Evolutionary conservation across 345 rosid genomes (phyloP).

Genomic region (Orychophragmus violaceus): DNA sequence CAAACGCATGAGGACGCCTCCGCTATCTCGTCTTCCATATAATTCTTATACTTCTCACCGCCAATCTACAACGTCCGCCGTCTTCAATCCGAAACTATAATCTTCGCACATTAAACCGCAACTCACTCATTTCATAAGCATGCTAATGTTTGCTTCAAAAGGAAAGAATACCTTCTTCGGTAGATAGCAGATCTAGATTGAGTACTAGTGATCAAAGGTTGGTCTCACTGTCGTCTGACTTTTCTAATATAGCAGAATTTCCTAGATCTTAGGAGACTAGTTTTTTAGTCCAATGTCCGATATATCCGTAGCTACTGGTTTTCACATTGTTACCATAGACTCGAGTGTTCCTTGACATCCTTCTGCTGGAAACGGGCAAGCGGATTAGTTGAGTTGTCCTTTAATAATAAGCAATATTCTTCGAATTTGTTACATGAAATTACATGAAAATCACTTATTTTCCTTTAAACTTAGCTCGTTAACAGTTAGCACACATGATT

Average conservation of each 20-base stretch:
- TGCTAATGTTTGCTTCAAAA: no score
- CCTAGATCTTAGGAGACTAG: constrained; percentile 48
- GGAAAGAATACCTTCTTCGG: constrained; percentile 76
- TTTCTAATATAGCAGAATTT: constrained; percentile 61
- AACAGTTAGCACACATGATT: no score
- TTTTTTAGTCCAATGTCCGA: constrained; percentile 48
- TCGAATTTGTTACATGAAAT: constrained; percentile 71
- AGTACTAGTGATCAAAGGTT: constrained; percentile 40
- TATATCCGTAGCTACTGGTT: constrained; percentile 39
- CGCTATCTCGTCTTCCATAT: no score
- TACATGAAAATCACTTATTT: no score
- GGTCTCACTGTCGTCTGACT: constrained; percentile 55
- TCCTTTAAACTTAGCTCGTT: no score
- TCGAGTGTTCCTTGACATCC: constrained; percentile 96
- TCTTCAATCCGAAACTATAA: no score
- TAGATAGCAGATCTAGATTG: constrained; percentile 50
- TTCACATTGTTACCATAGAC: constrained; percentile 82
- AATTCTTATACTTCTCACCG: no score
- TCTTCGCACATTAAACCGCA: no score
- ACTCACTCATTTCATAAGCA: no score
- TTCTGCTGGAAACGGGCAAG: constrained; percentile 91
- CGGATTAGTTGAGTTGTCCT: constrained; percentile 87
- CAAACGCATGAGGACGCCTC: no score
- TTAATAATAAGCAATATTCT: constrained; percentile 61
- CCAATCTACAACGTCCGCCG: no score